Conservation (phyloP, 2,329 filamentous ascomycete genomes). For the Sarocladium brachiariae region DNA sequence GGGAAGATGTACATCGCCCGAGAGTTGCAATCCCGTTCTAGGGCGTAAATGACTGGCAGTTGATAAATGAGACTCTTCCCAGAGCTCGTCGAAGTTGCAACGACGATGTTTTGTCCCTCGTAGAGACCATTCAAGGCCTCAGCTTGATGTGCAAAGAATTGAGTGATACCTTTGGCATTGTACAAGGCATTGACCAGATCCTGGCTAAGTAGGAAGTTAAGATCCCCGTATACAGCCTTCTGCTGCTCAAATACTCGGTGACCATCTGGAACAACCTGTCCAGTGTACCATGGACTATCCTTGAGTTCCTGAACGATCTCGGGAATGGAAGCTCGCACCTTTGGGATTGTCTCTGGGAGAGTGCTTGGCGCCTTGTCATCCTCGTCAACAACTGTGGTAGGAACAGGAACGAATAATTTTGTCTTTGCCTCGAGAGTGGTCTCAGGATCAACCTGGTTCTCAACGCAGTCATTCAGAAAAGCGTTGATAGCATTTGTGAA, state of each 20-base stretch:
- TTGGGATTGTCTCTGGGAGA: constrained; percentile 67
- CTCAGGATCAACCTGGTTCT: constrained; percentile 60
- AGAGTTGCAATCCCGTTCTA: constrained; percentile 70
- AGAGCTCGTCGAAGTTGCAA: constrained; percentile 91
- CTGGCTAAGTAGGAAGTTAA: constrained; percentile 83
- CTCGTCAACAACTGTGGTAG: constrained; percentile 34
- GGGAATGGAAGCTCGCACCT: constrained; percentile 69
- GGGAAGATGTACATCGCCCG: constrained; percentile 97
- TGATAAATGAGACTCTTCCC: constrained; percentile 99
- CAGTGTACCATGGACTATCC: constrained; percentile 77
- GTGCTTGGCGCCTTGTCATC: constrained; percentile 30
- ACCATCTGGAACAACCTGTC: constrained; percentile 88
- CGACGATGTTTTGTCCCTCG: constrained; percentile 78
- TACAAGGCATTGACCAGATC: constrained; percentile 92
- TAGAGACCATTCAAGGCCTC: constrained; percentile 87
- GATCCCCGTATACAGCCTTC: constrained; percentile 70
- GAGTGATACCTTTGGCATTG: constrained; percentile 79
- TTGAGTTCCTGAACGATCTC: constrained; percentile 84
- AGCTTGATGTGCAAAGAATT: constrained; percentile 85
- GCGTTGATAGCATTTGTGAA: constrained; percentile 70
- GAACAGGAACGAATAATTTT: constrained; percentile 55
- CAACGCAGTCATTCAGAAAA: constrained; percentile 69
- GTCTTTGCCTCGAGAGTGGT: constrained; percentile 53
- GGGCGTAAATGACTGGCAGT: constrained; percentile 77
- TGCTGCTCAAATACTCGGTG: constrained; percentile 88